phyloP scores from a whole-genome alignment of 2,329 filamentous ascomycete genomes.

The Epichloe brachyelytri region DNA sequence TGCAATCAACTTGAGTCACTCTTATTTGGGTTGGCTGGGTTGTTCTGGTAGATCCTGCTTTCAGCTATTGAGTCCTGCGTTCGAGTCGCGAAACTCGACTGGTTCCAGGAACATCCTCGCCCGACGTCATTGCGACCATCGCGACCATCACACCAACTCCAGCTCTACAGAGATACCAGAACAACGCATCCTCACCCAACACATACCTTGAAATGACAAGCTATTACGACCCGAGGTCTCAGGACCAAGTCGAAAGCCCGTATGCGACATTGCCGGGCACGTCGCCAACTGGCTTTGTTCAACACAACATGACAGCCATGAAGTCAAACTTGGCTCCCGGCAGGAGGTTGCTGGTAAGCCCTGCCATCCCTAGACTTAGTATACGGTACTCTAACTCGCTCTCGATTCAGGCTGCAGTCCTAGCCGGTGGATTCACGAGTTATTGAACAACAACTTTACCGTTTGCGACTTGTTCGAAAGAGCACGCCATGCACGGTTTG shows the following conservation, averaged over 20 bases:
- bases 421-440: constrained; percentile 28
- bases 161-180: not conserved
- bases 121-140: not conserved
- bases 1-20: not conserved
- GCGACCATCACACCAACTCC: not conserved
- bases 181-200: not conserved
- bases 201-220: constrained; percentile 14
- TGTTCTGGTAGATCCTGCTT: not conserved
- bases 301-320: constrained; percentile 19
- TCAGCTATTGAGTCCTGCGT: not conserved
- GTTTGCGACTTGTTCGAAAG: constrained; percentile 24
- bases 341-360: constrained; percentile 17
- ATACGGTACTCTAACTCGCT: not conserved
- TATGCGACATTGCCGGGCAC: constrained; percentile 23
- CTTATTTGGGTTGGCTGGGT: no score
- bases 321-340: constrained; percentile 17
- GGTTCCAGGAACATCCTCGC: not conserved
- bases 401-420: constrained; percentile 21
- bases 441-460: constrained; percentile 25
- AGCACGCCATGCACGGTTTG: constrained; percentile 17
- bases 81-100: not conserved
- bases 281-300: constrained; percentile 14
- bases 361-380: not conserved
- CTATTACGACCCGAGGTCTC: constrained; percentile 16
- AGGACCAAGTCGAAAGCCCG: constrained; percentile 14